Evolutionary conservation across 1,139 yeast genomes (phyloP).

Genomic region (Saccharomyces hybrid): DNA sequence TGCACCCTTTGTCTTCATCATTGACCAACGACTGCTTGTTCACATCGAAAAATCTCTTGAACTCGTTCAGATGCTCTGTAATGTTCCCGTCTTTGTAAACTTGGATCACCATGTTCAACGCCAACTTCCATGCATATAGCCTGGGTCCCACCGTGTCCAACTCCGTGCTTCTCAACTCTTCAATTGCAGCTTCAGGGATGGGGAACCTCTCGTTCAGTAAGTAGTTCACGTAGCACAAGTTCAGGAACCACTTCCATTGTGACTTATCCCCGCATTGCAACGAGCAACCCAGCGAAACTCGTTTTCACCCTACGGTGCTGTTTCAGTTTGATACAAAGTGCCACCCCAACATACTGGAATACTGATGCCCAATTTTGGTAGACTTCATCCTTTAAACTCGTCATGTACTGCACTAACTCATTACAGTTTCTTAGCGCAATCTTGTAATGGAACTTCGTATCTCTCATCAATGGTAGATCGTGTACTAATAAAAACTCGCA

Average conservation of each 20-base stretch:
- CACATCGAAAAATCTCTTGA: conserved; percentile 21
- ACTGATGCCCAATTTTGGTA: conserved; percentile 15
- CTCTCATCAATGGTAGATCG: conserved; percentile 17
- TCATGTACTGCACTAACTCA: conserved; percentile 12
- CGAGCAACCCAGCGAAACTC: conserved; percentile 7
- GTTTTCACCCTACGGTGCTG: conserved; percentile 9
- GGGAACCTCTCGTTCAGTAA: conserved; percentile 14
- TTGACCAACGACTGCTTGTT: conserved; percentile 14
- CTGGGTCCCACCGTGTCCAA: conserved; percentile 9
- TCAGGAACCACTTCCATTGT: conserved; percentile 7
- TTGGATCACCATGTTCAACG: conserved; percentile 18
- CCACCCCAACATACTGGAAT: conserved; percentile 15
- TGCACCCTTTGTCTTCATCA: conserved; percentile 4
- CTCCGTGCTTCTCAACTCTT: conserved; percentile 6
- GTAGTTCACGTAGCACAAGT: conserved; percentile 6
- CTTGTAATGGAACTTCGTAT: conserved; percentile 15
- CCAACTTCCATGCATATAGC: conserved; percentile 22
- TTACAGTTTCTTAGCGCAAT: conserved; percentile 24
- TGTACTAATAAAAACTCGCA: conserved; percentile 22
- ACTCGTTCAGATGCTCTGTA: conserved; percentile 20
- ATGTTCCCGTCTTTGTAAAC: conserved; percentile 26
- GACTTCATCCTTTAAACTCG: conserved; percentile 1
- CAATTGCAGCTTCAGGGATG: conserved; percentile 9
- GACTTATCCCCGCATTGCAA: background rate
- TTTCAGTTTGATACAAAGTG: conserved; percentile 10